These are phyloP conservation scores for Ascochyta clinopodiicola DNA, from an alignment of 2,329 filamentous ascomycete species.

Conservation along the genomic window DNA sequence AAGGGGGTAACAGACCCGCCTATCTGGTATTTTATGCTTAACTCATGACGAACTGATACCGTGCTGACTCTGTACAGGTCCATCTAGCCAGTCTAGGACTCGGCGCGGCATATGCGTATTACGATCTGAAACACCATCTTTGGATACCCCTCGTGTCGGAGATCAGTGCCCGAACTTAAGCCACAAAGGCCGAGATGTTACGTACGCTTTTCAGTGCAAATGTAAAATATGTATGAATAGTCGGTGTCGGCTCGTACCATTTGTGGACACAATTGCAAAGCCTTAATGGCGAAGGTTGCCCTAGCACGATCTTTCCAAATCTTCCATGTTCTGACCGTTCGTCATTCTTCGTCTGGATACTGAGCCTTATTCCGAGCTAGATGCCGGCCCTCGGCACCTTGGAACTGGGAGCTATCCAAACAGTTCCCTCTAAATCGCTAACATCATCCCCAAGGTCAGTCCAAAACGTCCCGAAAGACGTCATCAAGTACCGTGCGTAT, in stretches of 20 bases:
- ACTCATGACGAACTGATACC: background rate
- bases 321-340: background rate
- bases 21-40: background rate
- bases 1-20: constrained; percentile 3
- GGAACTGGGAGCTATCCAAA: background rate
- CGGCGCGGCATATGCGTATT: constrained; percentile 22
- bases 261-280: background rate
- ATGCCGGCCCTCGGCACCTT: constrained; percentile 7
- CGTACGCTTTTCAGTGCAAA: background rate
- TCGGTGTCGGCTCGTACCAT: background rate
- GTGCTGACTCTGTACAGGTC: constrained; percentile 13
- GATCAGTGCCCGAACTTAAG: constrained; percentile 1
- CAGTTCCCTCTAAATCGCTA: too few species aligned
- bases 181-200: background rate
- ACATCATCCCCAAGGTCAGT: too few species aligned
- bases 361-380: background rate
- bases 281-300: background rate
- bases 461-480: background rate
- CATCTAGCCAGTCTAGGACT: constrained; percentile 14
- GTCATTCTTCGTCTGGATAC: background rate
- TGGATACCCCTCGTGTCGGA: constrained; percentile 21
- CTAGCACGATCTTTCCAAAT: background rate
- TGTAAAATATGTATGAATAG: background rate
- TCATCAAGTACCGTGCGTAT: background rate
- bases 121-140: constrained; percentile 20